Evolutionary conservation across 148 eudicot species (phyloP).

Genomic region (Simmondsia chinensis): DNA sequence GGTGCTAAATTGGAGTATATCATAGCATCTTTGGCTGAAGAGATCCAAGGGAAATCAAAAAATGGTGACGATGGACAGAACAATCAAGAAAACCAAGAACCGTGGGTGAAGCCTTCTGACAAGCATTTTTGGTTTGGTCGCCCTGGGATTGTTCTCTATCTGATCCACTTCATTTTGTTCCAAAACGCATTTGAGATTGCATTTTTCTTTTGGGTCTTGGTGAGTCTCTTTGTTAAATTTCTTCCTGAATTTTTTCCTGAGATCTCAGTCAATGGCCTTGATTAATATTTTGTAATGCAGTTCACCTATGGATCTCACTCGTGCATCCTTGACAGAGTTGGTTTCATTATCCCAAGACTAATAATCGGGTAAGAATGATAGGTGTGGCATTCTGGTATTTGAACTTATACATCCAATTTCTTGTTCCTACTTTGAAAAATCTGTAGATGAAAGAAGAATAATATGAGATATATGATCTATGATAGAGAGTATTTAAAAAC

Average conservation of each 20-base stretch:
- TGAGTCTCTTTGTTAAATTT: constrained; percentile 21
- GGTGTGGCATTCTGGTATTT: too few relatives aligned
- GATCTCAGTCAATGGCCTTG: background rate
- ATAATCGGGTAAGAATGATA: constrained; percentile 51
- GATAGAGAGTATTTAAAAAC: too few relatives aligned
- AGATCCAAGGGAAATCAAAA: constrained; percentile 25
- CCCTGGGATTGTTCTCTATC: constrained; percentile 59
- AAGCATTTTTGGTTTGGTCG: constrained; percentile 74
- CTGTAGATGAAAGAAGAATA: too few relatives aligned
- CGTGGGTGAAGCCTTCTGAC: constrained; percentile 58
- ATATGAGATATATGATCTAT: too few relatives aligned
- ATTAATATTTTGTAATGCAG: constrained; percentile 25
- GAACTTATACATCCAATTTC: background rate
- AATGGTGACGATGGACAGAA: constrained; percentile 7
- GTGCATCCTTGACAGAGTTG: constrained; percentile 71
- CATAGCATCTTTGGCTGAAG: constrained; percentile 67
- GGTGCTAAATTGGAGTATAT: constrained; percentile 83
- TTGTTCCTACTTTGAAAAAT: background rate
- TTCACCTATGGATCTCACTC: constrained; percentile 66
- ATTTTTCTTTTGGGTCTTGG: constrained; percentile 88
- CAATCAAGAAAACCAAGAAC: constrained; percentile 12
- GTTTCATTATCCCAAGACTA: constrained; percentile 65
- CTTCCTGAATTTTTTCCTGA: background rate
- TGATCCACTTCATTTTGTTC: constrained; percentile 91
- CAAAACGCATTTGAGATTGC: constrained; percentile 91